These are phyloP conservation scores for Auricularia sp. DNA, from an alignment of 768 basidiomycete genomes.

Conservation along the genomic window DNA sequence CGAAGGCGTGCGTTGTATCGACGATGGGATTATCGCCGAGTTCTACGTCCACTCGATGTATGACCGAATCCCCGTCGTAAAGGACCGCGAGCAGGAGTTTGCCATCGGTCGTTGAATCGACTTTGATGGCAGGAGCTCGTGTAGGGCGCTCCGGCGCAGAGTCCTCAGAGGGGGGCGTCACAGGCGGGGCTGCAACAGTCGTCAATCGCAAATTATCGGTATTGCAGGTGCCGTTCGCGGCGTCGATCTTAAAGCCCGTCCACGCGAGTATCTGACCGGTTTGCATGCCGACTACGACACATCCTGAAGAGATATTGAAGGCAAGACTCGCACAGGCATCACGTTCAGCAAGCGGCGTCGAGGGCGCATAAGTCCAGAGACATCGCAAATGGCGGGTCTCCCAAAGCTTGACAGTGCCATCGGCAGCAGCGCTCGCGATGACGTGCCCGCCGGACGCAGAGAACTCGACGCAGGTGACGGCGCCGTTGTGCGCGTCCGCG, in stretches of 20 bases:
- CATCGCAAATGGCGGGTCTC: slow-evolving; percentile 42
- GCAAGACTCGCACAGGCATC: slow-evolving; percentile 44
- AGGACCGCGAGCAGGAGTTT: slow-evolving; percentile 34
- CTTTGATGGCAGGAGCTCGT: slow-evolving; percentile 31
- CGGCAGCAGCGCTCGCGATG: slow-evolving; percentile 46
- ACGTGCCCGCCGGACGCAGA: slow-evolving; percentile 22
- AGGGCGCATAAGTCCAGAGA: slow-evolving; percentile 45
- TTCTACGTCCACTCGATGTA: not conserved
- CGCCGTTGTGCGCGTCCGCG: slow-evolving; percentile 54
- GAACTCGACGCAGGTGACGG: slow-evolving; percentile 49
- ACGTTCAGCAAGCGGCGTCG: not conserved
- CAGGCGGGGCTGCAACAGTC: slow-evolving; percentile 4
- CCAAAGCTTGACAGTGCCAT: slow-evolving; percentile 72
- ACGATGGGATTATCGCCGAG: not conserved
- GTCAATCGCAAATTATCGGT: not conserved
- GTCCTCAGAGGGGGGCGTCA: slow-evolving; percentile 13
- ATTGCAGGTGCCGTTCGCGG: not conserved
- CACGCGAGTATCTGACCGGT: slow-evolving; percentile 54
- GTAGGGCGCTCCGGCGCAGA: not conserved
- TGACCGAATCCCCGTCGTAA: not conserved
- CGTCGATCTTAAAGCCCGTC: slow-evolving; percentile 28
- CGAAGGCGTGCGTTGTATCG: not conserved
- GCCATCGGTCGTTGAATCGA: slow-evolving; percentile 43
- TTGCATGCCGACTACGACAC: slow-evolving; percentile 40
- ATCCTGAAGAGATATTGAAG: slow-evolving; percentile 31